Evolutionary conservation across 2,329 filamentous ascomycete species (phyloP).

Genomic region (Sclerotinia spermophila): DNA sequence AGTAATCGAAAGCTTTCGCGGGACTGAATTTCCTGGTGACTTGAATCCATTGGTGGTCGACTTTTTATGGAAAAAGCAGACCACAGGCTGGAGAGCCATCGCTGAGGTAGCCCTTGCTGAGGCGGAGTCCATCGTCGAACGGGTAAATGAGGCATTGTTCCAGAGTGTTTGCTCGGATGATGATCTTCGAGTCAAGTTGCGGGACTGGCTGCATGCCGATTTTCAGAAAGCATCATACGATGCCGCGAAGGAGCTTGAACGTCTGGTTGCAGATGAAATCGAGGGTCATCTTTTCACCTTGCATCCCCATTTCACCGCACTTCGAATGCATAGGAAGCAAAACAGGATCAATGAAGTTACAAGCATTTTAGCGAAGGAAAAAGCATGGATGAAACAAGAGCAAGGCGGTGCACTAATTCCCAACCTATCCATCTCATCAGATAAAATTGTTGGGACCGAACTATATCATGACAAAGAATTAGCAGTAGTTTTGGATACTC

Average conservation of each 20-base stretch:
- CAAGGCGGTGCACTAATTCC: not conserved
- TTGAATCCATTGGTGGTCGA: conserved; percentile 24
- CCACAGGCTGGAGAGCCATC: conserved; percentile 21
- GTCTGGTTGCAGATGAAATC: conserved; percentile 20
- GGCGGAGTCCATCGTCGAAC: conserved; percentile 20
- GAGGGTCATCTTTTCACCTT: conserved; percentile 22
- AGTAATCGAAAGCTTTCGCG: conserved; percentile 21
- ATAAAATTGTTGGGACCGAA: not conserved
- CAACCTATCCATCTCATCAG: not conserved
- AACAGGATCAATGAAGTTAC: conserved; percentile 18
- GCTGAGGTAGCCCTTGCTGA: conserved; percentile 11
- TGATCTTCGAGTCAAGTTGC: conserved; percentile 20
- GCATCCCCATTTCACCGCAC: conserved; percentile 17
- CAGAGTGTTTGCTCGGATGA: conserved; percentile 21
- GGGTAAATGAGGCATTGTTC: conserved; percentile 20
- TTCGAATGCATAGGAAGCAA: not conserved
- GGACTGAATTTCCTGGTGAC: conserved; percentile 21
- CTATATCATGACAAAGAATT: conserved; percentile 13
- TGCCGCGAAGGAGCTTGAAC: conserved; percentile 22
- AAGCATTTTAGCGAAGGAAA: not conserved
- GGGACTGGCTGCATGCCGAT: conserved; percentile 23
- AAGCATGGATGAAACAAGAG: not conserved
- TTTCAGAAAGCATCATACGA: conserved; percentile 15
- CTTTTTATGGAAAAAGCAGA: conserved; percentile 23
- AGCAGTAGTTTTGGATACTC: conserved; percentile 16